Conservation (phyloP, 495 filamentous ascomycete genomes). For the Penicillium nucicola region DNA sequence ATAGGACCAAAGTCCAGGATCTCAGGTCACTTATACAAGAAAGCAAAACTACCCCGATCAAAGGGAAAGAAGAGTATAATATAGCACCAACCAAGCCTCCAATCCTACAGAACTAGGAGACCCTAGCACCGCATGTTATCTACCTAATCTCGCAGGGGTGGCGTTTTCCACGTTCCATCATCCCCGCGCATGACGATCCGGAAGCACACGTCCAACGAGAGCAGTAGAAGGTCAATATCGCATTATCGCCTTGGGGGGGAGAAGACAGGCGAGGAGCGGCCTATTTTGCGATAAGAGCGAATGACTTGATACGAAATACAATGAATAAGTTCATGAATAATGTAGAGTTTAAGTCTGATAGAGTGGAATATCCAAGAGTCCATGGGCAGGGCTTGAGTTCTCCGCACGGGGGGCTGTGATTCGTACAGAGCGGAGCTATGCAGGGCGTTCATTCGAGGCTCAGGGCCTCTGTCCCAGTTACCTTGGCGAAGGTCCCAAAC, state of each 20-base stretch:
- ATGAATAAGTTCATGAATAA: too few relatives aligned
- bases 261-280: too few relatives aligned
- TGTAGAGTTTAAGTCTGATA: too few relatives aligned
- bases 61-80: neutral
- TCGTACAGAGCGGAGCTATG: slow-evolving; percentile 7
- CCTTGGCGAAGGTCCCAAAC: slow-evolving; percentile 26
- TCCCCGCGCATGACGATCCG: slow-evolving; percentile 6
- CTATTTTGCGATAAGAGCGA: too few relatives aligned
- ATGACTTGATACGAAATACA: too few relatives aligned
- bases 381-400: neutral
- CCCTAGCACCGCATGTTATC: slow-evolving; percentile 13
- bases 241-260: neutral
- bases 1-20: neutral
- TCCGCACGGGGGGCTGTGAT: slow-evolving; percentile 18
- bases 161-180: neutral
- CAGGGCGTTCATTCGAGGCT: slow-evolving; percentile 8
- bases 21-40: neutral
- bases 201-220: neutral
- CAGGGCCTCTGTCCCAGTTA: slow-evolving; percentile 9
- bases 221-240: neutral
- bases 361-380: too few relatives aligned
- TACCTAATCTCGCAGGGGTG: slow-evolving; percentile 5
- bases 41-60: neutral
- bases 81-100: neutral
- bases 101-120: neutral